Base-by-base conservation (phyloP, 164 flowering plant species). In the Stephania japonica region DNA sequence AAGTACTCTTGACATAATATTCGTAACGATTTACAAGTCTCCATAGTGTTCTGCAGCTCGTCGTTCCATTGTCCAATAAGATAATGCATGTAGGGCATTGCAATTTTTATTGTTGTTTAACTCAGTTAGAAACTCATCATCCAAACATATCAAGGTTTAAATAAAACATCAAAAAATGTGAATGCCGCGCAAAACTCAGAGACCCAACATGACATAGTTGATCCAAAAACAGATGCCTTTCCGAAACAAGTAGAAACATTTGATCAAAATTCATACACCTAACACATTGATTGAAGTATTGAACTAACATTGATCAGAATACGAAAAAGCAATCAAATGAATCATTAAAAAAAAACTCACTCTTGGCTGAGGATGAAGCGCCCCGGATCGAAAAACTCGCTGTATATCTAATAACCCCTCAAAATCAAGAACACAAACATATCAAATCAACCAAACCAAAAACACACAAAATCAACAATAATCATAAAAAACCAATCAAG, bases 341-440 rank as follows among this genome's bases (percentile, higher is more conserved):
- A 56, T 13, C 19, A 56, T 65, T 6, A 26, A 70, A 67, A 10
- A 26, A 70, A 67, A 41, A 68, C 80, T 86, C 77, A 95, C 99
- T 72, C 99, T 86, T 67, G 99, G 98, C 70, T 91, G 94, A 0
- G 99, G 97, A 86, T 93, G 97, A 43, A 87, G 86, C 0, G 86
- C 80, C 47, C 97, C 96, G 10, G 97, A 82, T 2, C 99, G 89
- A 44, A 91, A 88, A 26, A 93, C 83, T 77, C 88, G 82, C 79
- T 91, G 97, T 75, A 95, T 88, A 81, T 95, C 97, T 94, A 82
- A 82, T 27, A 71, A 66, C 49, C 23, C 38, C 38, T 2, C 38
- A 32, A 27, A 59, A 32, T 21, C 59, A 69, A 69, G 21, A 68
- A 42, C 5, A 68, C 16, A 67, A 67, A 19, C 53, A 12, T 11